Evolutionary conservation across 2,329 filamentous ascomycete species (phyloP).

Genomic region (Rhytidhysteron rufulum): DNA sequence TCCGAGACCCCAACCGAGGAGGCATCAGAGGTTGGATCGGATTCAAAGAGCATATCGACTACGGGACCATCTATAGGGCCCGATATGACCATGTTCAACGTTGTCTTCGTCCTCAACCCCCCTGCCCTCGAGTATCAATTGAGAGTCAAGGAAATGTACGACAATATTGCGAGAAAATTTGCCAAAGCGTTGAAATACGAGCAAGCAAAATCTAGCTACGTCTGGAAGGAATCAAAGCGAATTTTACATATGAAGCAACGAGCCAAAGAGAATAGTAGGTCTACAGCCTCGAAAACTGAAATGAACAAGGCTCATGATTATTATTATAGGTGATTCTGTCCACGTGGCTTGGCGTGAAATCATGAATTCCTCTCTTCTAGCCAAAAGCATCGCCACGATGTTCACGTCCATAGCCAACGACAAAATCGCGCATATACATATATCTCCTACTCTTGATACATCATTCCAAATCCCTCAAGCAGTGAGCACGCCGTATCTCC

Average conservation of each 20-base stretch:
- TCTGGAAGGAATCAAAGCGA: constrained; percentile 84
- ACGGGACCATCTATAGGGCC: constrained; percentile 46
- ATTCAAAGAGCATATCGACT: constrained; percentile 36
- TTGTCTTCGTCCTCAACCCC: constrained; percentile 86
- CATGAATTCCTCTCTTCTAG: constrained; percentile 69
- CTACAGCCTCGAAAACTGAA: no score
- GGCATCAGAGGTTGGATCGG: constrained; percentile 35
- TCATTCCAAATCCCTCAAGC: constrained; percentile 61
- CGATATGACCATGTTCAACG: constrained; percentile 97
- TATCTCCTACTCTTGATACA: constrained; percentile 61
- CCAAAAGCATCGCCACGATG: constrained; percentile 76
- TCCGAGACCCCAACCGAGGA: constrained; percentile 27
- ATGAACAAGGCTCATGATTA: no score
- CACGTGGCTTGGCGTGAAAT: constrained; percentile 67
- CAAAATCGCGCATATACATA: constrained; percentile 78
- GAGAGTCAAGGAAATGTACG: constrained; percentile 74
- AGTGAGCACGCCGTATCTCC: constrained; percentile 68
- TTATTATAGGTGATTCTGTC: constrained; percentile 50
- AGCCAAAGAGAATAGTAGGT: constrained; percentile 60
- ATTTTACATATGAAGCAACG: constrained; percentile 80
- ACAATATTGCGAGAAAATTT: constrained; percentile 86
- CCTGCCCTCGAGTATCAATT: constrained; percentile 71
- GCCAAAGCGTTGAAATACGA: constrained; percentile 91
- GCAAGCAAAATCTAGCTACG: constrained; percentile 83
- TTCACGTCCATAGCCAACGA: constrained; percentile 79